Conservation (phyloP, 2,329 filamentous ascomycete species). For the Trichoderma cornu-damae region DNA sequence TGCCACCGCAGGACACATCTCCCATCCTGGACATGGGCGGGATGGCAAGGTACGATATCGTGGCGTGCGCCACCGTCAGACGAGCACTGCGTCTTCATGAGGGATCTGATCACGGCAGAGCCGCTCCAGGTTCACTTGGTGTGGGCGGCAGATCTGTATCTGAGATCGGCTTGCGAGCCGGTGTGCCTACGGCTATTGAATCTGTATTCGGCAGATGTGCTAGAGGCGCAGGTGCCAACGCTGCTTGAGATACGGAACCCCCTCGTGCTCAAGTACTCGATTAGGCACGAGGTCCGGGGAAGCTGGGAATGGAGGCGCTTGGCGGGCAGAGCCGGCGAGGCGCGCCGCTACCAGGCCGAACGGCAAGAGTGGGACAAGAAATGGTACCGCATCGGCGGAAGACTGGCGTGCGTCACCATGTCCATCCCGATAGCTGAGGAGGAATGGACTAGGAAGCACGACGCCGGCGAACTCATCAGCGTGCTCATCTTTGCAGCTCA, state of each 20-base stretch:
- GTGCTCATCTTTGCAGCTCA: constrained; percentile 13
- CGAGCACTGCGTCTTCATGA: constrained; percentile 13
- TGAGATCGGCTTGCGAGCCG: constrained; percentile 1
- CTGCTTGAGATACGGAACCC: constrained; percentile 10
- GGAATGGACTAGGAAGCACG: constrained; percentile 12
- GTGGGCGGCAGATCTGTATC: constrained; percentile 11
- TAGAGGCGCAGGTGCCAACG: not conserved
- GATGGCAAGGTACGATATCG: constrained; percentile 15
- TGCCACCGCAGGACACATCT: constrained; percentile 13
- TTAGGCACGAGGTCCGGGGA: not conserved
- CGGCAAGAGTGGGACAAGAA: constrained; percentile 5
- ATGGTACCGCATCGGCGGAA: constrained; percentile 11
- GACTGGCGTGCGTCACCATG: constrained; percentile 10
- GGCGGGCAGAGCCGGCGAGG: constrained; percentile 6
- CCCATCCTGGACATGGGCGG: constrained; percentile 17
- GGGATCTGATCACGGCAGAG: not conserved
- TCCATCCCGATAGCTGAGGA: constrained; percentile 11
- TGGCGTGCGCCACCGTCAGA: constrained; percentile 18
- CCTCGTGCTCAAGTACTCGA: not conserved
- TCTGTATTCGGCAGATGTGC: not conserved
- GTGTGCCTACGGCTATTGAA: constrained; percentile 4
- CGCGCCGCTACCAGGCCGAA: constrained; percentile 1
- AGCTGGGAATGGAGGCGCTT: constrained; percentile 16
- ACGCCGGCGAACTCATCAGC: constrained; percentile 11
- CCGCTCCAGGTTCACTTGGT: constrained; percentile 4